A percentile compares a stretch with the other conserved stretches of the same genome.
These are phyloP conservation scores for Phaeolepiota aurea DNA, from an alignment of 768 basidiomycete genomes.

Conservation along the genomic window DNA sequence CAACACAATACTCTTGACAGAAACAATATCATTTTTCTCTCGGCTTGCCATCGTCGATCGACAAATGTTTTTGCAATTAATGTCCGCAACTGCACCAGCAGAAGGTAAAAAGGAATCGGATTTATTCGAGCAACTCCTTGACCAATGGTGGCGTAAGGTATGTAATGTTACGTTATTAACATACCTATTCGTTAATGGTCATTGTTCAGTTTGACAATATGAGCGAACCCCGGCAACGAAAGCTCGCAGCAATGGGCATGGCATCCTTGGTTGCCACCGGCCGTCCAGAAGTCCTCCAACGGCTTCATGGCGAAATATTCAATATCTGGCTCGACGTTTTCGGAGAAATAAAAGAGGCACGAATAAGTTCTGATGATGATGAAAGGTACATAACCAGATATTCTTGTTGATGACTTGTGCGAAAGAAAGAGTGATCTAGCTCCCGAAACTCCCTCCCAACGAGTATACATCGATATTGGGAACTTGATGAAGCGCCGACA, in stretches of 20 bases:
- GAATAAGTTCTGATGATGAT: conserved; percentile 24
- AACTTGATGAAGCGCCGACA: conserved; percentile 47
- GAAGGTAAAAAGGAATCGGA: conserved; percentile 39
- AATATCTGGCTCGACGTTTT: conserved; percentile 88
- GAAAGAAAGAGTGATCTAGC: not conserved
- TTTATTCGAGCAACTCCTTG: conserved; percentile 59
- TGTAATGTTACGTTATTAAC: conserved; percentile 10
- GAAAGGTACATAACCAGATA: conserved; percentile 17
- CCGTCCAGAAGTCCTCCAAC: conserved; percentile 60
- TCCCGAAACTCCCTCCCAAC: conserved; percentile 20
- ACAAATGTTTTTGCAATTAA: conserved; percentile 61
- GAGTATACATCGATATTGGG: conserved; percentile 63
- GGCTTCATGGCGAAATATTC: conserved; percentile 69
- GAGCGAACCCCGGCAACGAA: conserved; percentile 79
- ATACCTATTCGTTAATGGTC: not conserved
- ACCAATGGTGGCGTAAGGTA: conserved; percentile 81
- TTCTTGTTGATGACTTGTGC: not conserved
- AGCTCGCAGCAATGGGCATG: conserved; percentile 77
- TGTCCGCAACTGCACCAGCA: conserved; percentile 49
- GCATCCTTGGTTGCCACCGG: conserved; percentile 72
- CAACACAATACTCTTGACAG: conserved; percentile 43
- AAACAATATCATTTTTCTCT: conserved; percentile 67
- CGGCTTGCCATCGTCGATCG: conserved; percentile 63
- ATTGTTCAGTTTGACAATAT: conserved; percentile 75
- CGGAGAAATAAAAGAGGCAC: conserved; percentile 74